Evolutionary conservation across 1,284 basidiomycete genomes (phyloP).

Genomic region (Pyrrhoderma lamaoense): DNA sequence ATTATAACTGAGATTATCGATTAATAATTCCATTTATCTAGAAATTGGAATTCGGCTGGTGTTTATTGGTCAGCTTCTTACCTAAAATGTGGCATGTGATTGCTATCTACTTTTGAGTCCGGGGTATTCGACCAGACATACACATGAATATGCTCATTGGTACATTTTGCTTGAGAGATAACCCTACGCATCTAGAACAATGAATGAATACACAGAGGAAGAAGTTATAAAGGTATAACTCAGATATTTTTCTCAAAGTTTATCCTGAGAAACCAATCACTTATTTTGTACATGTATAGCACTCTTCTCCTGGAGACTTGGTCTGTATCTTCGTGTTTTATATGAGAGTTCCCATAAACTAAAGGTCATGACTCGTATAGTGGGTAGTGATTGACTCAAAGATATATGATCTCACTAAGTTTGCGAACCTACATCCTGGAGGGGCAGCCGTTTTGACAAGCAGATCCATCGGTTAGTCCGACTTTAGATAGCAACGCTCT

Average conservation of each 20-base stretch:
- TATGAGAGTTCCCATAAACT: neutral
- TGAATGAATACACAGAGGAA: constrained; percentile 38
- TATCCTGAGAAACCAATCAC: too few relatives aligned
- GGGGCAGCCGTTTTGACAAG: constrained; percentile 49
- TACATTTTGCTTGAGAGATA: too few relatives aligned
- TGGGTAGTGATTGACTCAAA: constrained; percentile 64
- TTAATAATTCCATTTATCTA: too few relatives aligned
- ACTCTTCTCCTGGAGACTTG: constrained; percentile 70
- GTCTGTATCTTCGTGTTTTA: constrained; percentile 30
- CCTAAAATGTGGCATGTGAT: too few relatives aligned
- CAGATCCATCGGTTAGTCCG: constrained; percentile 30
- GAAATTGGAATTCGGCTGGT: too few relatives aligned
- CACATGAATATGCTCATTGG: too few relatives aligned
- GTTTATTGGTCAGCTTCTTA: too few relatives aligned
- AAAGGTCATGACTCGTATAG: constrained; percentile 24
- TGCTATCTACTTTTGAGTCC: too few relatives aligned
- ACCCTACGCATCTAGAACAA: neutral
- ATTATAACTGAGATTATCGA: too few relatives aligned
- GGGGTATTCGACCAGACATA: too few relatives aligned
- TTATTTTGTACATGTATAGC: constrained; percentile 34
- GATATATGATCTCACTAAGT: constrained; percentile 60
- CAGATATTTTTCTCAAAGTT: too few relatives aligned
- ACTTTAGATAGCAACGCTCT: neutral
- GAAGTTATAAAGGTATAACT: constrained; percentile 45
- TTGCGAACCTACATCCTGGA: constrained; percentile 61